Conservation (phyloP, 345 rosid species). For the Cardiospermum halicacabum region DNA sequence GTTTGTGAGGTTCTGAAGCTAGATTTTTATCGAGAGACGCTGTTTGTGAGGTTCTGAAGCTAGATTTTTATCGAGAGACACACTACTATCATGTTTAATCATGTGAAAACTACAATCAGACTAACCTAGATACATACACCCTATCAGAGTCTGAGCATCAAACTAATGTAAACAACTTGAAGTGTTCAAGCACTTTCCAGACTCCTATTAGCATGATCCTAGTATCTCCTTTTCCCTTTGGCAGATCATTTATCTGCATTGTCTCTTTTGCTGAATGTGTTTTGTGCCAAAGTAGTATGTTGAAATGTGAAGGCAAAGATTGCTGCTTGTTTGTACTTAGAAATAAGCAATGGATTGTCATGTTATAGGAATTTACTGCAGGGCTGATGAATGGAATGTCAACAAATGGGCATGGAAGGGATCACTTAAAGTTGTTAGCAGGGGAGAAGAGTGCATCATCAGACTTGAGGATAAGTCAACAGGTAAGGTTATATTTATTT, state of each 20-base stretch:
- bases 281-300: not conserved
- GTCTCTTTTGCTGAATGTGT: not conserved
- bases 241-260: not conserved
- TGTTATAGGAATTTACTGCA: slow-evolving; percentile 28
- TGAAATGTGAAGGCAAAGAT: not conserved
- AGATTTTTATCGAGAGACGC: not conserved
- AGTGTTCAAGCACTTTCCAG: not conserved
- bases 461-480: slow-evolving; percentile 89
- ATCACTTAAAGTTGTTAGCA: slow-evolving; percentile 71
- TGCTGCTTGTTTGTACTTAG: slow-evolving; percentile 6
- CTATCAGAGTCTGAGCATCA: not conserved
- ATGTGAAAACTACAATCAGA: not conserved
- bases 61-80: not conserved
- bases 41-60: not conserved
- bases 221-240: not conserved
- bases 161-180: not conserved
- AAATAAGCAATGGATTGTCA: slow-evolving; percentile 5
- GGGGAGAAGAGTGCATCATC: slow-evolving; percentile 95
- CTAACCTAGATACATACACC: not conserved
- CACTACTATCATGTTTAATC: not conserved
- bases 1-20: not conserved
- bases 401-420: slow-evolving; percentile 99
- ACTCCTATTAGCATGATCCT: not conserved
- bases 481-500: slow-evolving; percentile 33
- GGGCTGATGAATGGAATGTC: slow-evolving; percentile 99